phyloP scores from a whole-genome alignment of 2,329 filamentous ascomycete genomes.

The Hymenoscyphus infarciens region DNA sequence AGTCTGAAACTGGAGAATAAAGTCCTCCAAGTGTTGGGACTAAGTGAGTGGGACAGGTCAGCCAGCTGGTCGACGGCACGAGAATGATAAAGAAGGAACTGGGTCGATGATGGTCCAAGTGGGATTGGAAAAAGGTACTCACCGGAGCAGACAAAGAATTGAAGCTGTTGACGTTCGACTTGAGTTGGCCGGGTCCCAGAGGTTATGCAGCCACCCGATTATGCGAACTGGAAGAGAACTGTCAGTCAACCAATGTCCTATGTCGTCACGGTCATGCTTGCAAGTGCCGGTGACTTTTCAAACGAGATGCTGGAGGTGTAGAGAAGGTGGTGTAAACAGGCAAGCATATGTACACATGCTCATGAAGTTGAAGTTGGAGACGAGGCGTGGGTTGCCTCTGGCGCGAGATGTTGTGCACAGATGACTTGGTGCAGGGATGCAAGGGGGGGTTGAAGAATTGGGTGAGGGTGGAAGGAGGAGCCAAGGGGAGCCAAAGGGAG shows the following conservation, averaged over 20 bases:
- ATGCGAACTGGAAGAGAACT: constrained; percentile 28
- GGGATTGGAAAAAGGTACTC: constrained; percentile 24
- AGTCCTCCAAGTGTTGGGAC: constrained; percentile 19
- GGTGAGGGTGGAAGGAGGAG: neutral
- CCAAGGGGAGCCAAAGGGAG: neutral
- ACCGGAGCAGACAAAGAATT: constrained; percentile 31
- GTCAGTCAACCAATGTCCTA: constrained; percentile 20
- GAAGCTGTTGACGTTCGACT: constrained; percentile 30
- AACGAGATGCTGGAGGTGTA: constrained; percentile 15
- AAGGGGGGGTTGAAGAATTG: constrained; percentile 20
- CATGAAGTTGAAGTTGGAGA: constrained; percentile 12
- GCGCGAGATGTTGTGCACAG: constrained; percentile 26
- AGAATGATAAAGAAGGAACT: constrained; percentile 14
- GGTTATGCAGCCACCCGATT: constrained; percentile 35
- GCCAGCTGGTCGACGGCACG: constrained; percentile 15
- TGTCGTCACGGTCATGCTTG: constrained; percentile 29
- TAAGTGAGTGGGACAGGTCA: constrained; percentile 18
- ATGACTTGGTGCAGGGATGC: constrained; percentile 29
- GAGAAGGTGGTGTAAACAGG: constrained; percentile 12
- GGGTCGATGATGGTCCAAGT: constrained; percentile 11
- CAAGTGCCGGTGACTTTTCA: constrained; percentile 28
- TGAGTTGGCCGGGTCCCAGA: constrained; percentile 27
- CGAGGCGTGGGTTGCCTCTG: constrained; percentile 12
- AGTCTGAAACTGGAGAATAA: constrained; percentile 32
- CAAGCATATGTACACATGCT: constrained; percentile 24